These are phyloP conservation scores for Funneliformis mosseae DNA, from an alignment of 192 early-diverging fungal species.

Conservation along the genomic window DNA sequence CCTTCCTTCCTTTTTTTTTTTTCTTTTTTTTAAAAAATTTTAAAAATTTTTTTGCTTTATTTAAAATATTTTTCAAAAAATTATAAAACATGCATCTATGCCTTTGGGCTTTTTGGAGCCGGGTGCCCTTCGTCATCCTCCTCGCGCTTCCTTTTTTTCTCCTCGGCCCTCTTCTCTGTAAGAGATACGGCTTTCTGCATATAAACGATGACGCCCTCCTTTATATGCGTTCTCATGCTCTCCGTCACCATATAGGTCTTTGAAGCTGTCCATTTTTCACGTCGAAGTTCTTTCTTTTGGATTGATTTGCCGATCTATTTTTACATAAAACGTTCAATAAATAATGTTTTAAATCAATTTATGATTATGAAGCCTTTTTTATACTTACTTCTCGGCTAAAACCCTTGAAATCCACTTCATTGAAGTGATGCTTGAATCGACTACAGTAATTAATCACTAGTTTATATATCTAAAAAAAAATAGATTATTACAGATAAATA, in stretches of 20 bases:
- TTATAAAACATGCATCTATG: neutral
- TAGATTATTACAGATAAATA: neutral
- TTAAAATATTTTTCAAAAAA: neutral
- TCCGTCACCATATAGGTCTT: neutral
- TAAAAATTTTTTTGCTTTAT: neutral
- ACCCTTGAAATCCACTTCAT: neutral
- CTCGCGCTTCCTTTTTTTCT: neutral
- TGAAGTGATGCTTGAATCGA: neutral
- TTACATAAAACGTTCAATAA: neutral
- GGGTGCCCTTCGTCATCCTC: neutral
- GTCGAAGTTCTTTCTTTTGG: neutral
- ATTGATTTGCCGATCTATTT: neutral
- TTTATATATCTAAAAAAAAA: neutral
- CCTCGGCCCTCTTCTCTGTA: neutral
- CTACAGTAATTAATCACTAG: constrained; percentile 8
- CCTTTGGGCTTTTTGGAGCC: neutral
- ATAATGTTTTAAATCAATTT: neutral
- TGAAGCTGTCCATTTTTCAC: neutral
- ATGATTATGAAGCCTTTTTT: neutral
- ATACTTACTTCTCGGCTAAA: neutral
- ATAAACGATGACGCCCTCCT: neutral
- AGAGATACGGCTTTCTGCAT: neutral
- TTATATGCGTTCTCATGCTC: neutral
- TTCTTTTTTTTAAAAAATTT: neutral
- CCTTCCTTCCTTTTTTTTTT: neutral